These are phyloP conservation scores for Ramaria sp. DNA, from an alignment of 768 basidiomycete genomes.

Conservation along the genomic window DNA sequence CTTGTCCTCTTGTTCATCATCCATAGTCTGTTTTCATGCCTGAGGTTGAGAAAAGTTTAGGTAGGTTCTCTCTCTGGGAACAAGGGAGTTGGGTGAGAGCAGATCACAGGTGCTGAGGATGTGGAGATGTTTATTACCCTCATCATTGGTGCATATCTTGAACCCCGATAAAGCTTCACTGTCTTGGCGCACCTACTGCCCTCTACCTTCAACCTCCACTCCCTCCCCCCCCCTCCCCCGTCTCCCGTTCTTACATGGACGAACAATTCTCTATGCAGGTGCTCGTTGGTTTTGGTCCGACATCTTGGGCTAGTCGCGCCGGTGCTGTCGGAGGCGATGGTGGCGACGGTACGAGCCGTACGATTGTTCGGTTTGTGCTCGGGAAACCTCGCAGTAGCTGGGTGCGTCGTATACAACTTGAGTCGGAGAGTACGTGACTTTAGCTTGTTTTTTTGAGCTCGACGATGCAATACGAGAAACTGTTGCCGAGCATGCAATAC, in stretches of 20 bases:
- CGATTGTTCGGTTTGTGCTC: slow-evolving; percentile 80
- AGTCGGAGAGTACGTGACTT: slow-evolving; percentile 73
- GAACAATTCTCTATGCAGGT: slow-evolving; percentile 22
- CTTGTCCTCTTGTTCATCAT: too few relatives aligned
- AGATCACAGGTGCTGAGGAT: too few relatives aligned
- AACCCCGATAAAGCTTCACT: slow-evolving; percentile 94
- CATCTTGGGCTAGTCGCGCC: slow-evolving; percentile 46
- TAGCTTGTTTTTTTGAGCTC: slow-evolving; percentile 33
- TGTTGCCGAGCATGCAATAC: neutral
- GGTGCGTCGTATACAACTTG: slow-evolving; percentile 70
- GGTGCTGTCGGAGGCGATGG: slow-evolving; percentile 62
- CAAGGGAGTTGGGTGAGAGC: too few relatives aligned
- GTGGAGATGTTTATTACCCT: slow-evolving; percentile 79
- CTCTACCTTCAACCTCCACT: slow-evolving; percentile 44
- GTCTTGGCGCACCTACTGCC: slow-evolving; percentile 91
- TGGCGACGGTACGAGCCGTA: slow-evolving; percentile 67
- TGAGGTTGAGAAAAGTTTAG: too few relatives aligned
- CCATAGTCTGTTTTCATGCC: too few relatives aligned
- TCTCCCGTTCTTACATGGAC: slow-evolving; percentile 26
- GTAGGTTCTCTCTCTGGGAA: too few relatives aligned
- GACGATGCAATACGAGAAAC: slow-evolving; percentile 25
- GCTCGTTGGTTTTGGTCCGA: slow-evolving; percentile 22
- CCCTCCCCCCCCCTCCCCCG: slow-evolving; percentile 33
- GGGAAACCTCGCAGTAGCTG: slow-evolving; percentile 73
- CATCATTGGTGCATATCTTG: slow-evolving; percentile 79